A percentile compares a stretch with the other conserved stretches of the same genome.
phyloP scores from a whole-genome alignment of 257 asterid species.

The Solanum infundibuliforme region DNA sequence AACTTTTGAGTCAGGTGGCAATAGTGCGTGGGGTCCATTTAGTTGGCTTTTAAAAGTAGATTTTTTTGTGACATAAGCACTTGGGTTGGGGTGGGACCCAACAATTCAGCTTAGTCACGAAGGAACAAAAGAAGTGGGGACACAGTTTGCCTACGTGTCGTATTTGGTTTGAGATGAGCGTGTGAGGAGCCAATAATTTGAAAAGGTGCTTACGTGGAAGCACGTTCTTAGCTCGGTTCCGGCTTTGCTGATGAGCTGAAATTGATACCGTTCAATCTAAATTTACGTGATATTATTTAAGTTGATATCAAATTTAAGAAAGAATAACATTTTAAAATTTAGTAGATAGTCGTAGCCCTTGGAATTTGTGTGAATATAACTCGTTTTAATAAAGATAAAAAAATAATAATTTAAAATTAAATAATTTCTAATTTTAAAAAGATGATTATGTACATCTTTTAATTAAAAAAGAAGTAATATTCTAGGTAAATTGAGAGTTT shows the following conservation, averaged over 20 bases:
- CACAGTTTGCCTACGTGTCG: conserved; percentile 16
- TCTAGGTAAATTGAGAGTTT: too few relatives aligned
- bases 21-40: not conserved
- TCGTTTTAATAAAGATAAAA: too few relatives aligned
- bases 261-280: too few relatives aligned
- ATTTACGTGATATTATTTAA: too few relatives aligned
- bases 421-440: too few relatives aligned
- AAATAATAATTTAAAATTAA: too few relatives aligned
- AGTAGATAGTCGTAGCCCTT: too few relatives aligned
- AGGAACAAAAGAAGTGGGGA: conserved; percentile 40
- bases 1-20: conserved; percentile 71
- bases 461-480: too few relatives aligned
- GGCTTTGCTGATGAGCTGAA: too few relatives aligned
- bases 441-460: too few relatives aligned
- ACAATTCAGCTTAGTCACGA: conserved; percentile 57
- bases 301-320: too few relatives aligned
- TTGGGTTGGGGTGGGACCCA: conserved; percentile 14
- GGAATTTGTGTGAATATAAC: not conserved
- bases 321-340: too few relatives aligned
- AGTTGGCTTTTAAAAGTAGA: conserved; percentile 18
- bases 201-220: not conserved
- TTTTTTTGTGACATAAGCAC: conserved; percentile 13
- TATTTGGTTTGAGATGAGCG: not conserved
- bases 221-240: not conserved
- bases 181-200: conserved; percentile 11